Evolutionary conservation across 1,139 yeast species (phyloP), one percentile per base, ranked within the genome.

Genomic region (Geotrichum aggregatum): DNA sequence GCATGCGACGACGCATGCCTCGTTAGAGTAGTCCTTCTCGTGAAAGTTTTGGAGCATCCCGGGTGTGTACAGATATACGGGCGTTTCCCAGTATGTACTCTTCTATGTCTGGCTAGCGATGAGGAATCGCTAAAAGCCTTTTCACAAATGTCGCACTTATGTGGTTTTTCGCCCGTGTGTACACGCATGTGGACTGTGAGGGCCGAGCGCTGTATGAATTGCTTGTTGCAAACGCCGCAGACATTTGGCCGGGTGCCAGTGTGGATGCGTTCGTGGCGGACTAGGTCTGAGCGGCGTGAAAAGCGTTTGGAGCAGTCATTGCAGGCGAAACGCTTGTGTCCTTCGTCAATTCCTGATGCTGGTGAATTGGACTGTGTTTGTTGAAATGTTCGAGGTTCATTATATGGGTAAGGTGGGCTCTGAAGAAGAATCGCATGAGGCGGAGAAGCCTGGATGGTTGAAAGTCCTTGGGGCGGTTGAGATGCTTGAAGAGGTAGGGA

Each of bases 101-200:
- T 60, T 2, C 74, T 61, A 54, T 71, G 74, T 3, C 74, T 60
- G 3, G 74, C 73, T 42, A 71, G 56, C 3, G 74, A 71, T 13
- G 72, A 68, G n/a, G 74, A 69, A 56, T 71, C 75, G 50, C 72
- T 66, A 54, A 71, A 71, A 14, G 68, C 66, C 47, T 71, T 67
- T 38, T 58, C 60, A 50, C 74, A 71, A 4, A 63, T 61, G 21
- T 63, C 66, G 54, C 74, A 71, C 44, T 62, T 63, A 54, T 70
- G 72, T 0, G 74, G 74, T 59, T 92, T 79, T 62, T 88, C 96
- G 21, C 97, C 97, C 0, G 95, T 87, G 66, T 87, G 96, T 19
- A 87, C 87, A 54, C 95, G 72, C 57, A 79, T 68, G 65, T 84
- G 91, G 59, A 88, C 76, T 10, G 89, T 83, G 56, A 84, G 70